A percentile compares a stretch with the other conserved stretches of the same genome.
Evolutionary conservation across 345 rosid species (phyloP).

Genomic region (Eucalyptus urophylla): DNA sequence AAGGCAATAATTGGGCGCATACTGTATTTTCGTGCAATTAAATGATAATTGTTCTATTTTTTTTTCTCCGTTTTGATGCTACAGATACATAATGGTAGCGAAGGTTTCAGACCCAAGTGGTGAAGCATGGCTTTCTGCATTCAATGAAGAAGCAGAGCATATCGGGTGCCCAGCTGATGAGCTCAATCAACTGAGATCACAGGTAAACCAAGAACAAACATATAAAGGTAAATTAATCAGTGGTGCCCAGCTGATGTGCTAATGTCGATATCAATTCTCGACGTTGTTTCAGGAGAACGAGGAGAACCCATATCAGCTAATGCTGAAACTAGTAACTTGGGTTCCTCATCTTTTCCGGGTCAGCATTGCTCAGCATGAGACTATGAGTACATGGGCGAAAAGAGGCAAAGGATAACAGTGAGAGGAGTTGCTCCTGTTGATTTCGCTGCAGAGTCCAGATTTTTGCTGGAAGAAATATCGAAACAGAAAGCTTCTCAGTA

Average conservation of each 20-base stretch:
- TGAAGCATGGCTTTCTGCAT: conserved; percentile 70
- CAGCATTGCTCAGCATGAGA: conserved; percentile 57
- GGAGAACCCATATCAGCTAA: conserved; percentile 35
- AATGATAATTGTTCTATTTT: not conserved
- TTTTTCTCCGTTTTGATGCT: not conserved
- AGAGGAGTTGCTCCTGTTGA: conserved; percentile 58
- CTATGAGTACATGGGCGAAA: conserved; percentile 80
- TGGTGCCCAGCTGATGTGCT: not conserved
- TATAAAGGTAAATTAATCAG: not conserved
- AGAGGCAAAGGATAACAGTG: conserved; percentile 80
- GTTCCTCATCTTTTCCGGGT: conserved; percentile 57
- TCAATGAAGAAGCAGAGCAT: conserved; percentile 71
- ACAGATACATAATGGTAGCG: conserved; percentile 66
- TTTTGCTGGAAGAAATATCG: conserved; percentile 63
- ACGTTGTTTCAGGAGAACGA: conserved; percentile 32
- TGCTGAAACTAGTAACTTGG: conserved; percentile 81
- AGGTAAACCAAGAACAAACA: conserved; percentile 19
- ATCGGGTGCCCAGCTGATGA: conserved; percentile 83
- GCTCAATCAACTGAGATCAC: conserved; percentile 53
- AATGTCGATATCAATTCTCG: not conserved
- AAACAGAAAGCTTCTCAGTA: conserved; percentile 28
- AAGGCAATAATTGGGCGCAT: not conserved
- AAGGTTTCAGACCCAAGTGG: conserved; percentile 70
- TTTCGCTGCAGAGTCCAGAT: conserved; percentile 63
- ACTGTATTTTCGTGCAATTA: not conserved